phyloP scores from a whole-genome alignment of 2,329 filamentous ascomycete species.

The Simplicillium sp. region DNA sequence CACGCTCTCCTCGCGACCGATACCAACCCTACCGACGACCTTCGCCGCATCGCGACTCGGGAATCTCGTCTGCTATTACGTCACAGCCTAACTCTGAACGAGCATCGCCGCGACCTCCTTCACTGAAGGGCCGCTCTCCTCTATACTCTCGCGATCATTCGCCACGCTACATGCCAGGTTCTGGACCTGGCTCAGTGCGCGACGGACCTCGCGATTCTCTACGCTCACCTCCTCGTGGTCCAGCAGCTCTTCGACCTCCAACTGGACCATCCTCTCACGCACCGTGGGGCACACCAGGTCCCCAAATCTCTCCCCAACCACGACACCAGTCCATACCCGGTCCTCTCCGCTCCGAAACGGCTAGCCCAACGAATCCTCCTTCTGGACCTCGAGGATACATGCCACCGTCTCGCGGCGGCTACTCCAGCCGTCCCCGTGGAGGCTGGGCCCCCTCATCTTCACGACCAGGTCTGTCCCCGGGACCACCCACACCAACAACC shows the following conservation, averaged over 20 bases:
- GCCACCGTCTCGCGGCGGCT: conserved; percentile 33
- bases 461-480: conserved; percentile 23
- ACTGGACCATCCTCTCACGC: conserved; percentile 26
- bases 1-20: conserved; percentile 37
- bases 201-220: conserved; percentile 17
- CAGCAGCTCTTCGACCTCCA: conserved; percentile 43
- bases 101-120: conserved; percentile 41
- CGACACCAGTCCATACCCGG: conserved; percentile 19
- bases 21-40: conserved; percentile 34
- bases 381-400: conserved; percentile 46
- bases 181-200: conserved; percentile 14
- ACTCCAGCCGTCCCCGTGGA: conserved; percentile 33
- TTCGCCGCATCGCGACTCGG: conserved; percentile 39
- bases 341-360: conserved; percentile 22
- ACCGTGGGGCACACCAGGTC: background rate
- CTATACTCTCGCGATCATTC: conserved; percentile 32
- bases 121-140: conserved; percentile 36
- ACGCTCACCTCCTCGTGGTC: conserved; percentile 44
- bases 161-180: conserved; percentile 16
- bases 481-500: conserved; percentile 30
- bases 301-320: conserved; percentile 11
- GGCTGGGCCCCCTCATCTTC: conserved; percentile 28
- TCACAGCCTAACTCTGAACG: conserved; percentile 41
- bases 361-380: conserved; percentile 39
- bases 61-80: conserved; percentile 37